Base-by-base conservation (phyloP, 2,329 filamentous ascomycete genomes). In the Cordyceps sp. region DNA sequence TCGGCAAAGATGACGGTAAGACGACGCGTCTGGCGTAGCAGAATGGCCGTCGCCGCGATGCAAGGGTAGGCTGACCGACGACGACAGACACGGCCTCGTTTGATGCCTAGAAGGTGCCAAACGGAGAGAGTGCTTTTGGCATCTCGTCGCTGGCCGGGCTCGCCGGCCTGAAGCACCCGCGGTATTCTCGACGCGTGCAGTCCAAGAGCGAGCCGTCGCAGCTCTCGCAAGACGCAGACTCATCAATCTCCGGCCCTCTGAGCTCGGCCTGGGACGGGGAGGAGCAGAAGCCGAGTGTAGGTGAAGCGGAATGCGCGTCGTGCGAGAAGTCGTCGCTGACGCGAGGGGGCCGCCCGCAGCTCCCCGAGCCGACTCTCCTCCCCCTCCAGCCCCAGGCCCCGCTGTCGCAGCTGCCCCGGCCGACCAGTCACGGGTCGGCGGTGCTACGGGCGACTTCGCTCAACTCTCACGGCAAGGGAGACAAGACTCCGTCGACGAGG, bases 131-230 rank as follows among this genome's bases (percentile, higher is more conserved):
- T 18, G 33, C 22, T 30, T 14, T 4, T 23, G 36, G 33, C 35
- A 33, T 42, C 38, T 23, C 14, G 23, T 12, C 25, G 33, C 10
- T 32, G 33, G 10, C 20, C 26, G 29, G 39, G 33, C 10, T 10
- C 21, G 36, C 42, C n/a, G 36, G 45, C 26, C 46, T 50, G 29
- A 54, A 50, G 29, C 39, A 43, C 14, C 54, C 54, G 10, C 46
- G 46, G 19, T 62, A 64, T 36, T 61, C 55, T 29, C 53, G 59
- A n/a, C 53, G 60, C 24, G 48, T 58, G 16, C 57, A 64, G 36
- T 64, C 60, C 29, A 64, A 58, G 42, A 66, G 62, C 37, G 61
- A 66, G 41, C 59, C 60, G 21, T 46, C 42, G 2, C 44, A 49
- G 12, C 32, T 31, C 10, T 44, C 42, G 2, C 38, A 46, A 26